Evolutionary conservation across 2,329 filamentous ascomycete genomes (phyloP), one percentile per base, ranked within the genome.

Genomic region (Colletotrichum sansevieriae): DNA sequence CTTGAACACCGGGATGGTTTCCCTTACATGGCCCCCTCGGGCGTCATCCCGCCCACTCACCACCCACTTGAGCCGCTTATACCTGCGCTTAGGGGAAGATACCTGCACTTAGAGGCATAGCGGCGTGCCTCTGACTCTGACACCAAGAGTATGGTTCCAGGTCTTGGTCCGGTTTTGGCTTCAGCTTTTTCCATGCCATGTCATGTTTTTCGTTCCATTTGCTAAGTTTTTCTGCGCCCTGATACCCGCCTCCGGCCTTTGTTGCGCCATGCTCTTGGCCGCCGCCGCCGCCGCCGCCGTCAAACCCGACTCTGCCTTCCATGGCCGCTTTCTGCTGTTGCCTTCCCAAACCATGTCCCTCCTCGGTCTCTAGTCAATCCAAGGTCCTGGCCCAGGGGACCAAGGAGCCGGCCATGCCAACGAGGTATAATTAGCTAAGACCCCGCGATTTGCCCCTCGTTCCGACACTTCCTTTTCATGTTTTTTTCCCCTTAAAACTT

Each of bases 1-100:
- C 33, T 60, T 29, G 49, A 33, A 52, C 65, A 63, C 66, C 71
- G 72, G 73, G 75, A 73, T 76, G 76, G 73, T 71, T 72, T 65
- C 62, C 65, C 65, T 65, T 65, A 60, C 65, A 65, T 65, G 65
- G 61, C 56, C 49, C 55, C 62, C 49, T 68, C 60, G 65, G 62
- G 74, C 74, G 71, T 70, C 70, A 72, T 71, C 51, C 57, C 55
- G 55, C 65, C 69, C 70, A 65, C 70, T 66, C n/a, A n/a, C n/a
- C 65, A 61, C 56, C 55, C 67, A 68, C 65, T 68, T 68, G 65
- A 68, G 61, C 70, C 72, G 72, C 69, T 63, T 72, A 72, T 65
- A 72, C 72, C 70, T 73, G 71, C 72, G 65, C 72, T 71, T 73
- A 72, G 72, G 72, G 72, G 72, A 71, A 70, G 54, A 60, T 60